Evolutionary conservation across 176 grass and related monocot genomes (phyloP).

Genomic region (Cenchrus purpureus): DNA sequence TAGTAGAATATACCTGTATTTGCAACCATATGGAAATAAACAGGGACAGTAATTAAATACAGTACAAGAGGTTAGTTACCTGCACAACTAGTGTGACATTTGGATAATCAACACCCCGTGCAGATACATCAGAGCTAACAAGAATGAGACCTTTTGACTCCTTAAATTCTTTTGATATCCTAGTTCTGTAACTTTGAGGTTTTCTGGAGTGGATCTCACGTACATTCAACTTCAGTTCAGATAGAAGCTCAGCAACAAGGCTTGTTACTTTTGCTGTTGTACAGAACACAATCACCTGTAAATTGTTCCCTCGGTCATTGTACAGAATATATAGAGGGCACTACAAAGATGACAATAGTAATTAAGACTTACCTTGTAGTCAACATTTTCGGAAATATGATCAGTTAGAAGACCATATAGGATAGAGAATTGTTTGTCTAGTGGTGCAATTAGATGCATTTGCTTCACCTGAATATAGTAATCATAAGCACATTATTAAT

Average conservation of each 20-base stretch:
- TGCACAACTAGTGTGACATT: constrained; percentile 97
- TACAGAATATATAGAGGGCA: not conserved
- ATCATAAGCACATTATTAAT: constrained; percentile 19
- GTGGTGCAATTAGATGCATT: constrained; percentile 84
- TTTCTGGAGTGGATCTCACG: constrained; percentile 98
- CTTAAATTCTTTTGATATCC: constrained; percentile 98
- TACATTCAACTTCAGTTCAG: constrained; percentile 89
- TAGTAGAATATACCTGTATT: constrained; percentile 1
- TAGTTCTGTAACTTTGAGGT: constrained; percentile 91
- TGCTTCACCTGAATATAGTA: constrained; percentile 85
- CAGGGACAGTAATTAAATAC: not conserved
- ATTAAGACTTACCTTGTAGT: constrained; percentile 75
- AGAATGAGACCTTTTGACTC: constrained; percentile 95
- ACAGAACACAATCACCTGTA: constrained; percentile 97
- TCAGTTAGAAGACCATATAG: constrained; percentile 80
- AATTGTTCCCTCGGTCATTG: constrained; percentile 29
- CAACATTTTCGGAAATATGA: constrained; percentile 88
- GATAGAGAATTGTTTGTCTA: constrained; percentile 91
- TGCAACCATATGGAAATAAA: constrained; percentile 15
- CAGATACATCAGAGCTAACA: constrained; percentile 97
- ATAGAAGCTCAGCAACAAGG: constrained; percentile 79
- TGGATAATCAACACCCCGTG: constrained; percentile 95
- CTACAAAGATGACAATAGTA: constrained; percentile 26
- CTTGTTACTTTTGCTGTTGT: constrained; percentile 94
- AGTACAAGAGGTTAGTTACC: constrained; percentile 52